A percentile compares a stretch with the other conserved stretches of the same genome.
phyloP scores from a whole-genome alignment of 345 rosid genomes.

The Moringa oleifera region DNA sequence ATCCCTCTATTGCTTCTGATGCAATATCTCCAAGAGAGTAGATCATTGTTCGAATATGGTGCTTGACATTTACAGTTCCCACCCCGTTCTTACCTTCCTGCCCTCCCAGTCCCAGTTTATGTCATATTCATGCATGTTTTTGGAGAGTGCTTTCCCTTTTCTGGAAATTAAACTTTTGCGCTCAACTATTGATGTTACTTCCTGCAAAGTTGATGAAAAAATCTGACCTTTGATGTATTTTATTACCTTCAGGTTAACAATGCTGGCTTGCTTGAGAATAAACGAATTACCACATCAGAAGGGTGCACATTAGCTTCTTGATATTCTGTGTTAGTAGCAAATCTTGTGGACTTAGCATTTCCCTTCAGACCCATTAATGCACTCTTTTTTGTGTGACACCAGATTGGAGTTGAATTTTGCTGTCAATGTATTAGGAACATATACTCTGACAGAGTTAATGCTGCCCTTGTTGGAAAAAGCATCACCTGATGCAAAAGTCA shows the following conservation, averaged over 20 bases:
- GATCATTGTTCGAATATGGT: too few relatives aligned
- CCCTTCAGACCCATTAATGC: not conserved
- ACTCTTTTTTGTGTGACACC: constrained; percentile 8
- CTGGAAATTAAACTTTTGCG: not conserved
- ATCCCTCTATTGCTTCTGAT: not conserved
- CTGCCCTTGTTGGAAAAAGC: constrained; percentile 78
- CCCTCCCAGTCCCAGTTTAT: not conserved
- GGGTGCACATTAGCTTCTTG: constrained; percentile 44
- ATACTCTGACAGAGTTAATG: constrained; percentile 62
- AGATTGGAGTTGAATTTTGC: constrained; percentile 77
- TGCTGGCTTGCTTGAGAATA: constrained; percentile 75
- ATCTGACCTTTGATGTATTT: constrained; percentile 6
- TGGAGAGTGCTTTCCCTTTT: not conserved
- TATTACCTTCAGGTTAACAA: constrained; percentile 59
- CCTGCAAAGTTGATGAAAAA: constrained; percentile 2
- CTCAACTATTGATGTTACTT: too few relatives aligned
- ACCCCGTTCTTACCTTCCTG: too few relatives aligned
- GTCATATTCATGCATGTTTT: not conserved
- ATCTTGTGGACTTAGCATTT: not conserved
- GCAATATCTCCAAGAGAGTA: not conserved
- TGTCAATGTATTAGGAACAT: constrained; percentile 82
- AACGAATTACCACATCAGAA: constrained; percentile 54
- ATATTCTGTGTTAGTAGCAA: constrained; percentile 5
- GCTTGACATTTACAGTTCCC: too few relatives aligned
- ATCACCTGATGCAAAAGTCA: constrained; percentile 75